Base-by-base conservation (phyloP, 306 rosid genomes). In the Cicer chorassanicum region DNA sequence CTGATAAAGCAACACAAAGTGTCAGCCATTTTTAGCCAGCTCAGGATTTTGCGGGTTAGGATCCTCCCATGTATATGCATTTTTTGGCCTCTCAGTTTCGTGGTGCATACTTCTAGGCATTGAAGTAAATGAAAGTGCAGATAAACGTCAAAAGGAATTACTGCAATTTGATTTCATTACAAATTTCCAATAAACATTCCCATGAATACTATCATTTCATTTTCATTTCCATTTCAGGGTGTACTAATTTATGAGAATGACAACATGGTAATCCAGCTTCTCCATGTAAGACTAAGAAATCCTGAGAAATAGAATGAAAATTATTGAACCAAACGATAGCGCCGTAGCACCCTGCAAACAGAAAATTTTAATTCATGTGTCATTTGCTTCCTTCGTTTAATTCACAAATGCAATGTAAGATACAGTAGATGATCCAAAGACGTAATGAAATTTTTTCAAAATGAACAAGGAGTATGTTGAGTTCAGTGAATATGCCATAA, bases 81-180 rank as follows among this genome's bases (percentile, higher is more conserved):
- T 48, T 48, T 69, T 36, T 13, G 36, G 24, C 73, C 59, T 38
- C 68, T 11, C 73, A 29, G 60, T 68, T 48, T n/a, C 36, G 36
- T 69, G 48, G 48, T n/a, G 36, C 44, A 49, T 44, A 14, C 61
- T 69, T 8, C 46, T 49, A 14, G 5, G 29, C 16, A 43, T 68
- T 36, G 46, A 29, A 68, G 61, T 45, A 68, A 36, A 50, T 50
- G 4, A 51, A 34, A 9, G 63, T 4, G 49, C 74, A 51, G 16
- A 51, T 8, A 15, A 50, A 51, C 4, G 8, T 34, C 6, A 68
- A 49, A 68, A 15, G 13, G 48, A 36, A 13, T 15, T 51, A 16
- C 51, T 53, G 40, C 75, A 53, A 70, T 18, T 39, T 53, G 64
- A 39, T 53, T 39, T 70, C 21, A 6, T 9, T 40, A 51, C 12